These are phyloP conservation scores for Apium graveolens DNA, from an alignment of 129 eudicot species.

Conservation along the genomic window DNA sequence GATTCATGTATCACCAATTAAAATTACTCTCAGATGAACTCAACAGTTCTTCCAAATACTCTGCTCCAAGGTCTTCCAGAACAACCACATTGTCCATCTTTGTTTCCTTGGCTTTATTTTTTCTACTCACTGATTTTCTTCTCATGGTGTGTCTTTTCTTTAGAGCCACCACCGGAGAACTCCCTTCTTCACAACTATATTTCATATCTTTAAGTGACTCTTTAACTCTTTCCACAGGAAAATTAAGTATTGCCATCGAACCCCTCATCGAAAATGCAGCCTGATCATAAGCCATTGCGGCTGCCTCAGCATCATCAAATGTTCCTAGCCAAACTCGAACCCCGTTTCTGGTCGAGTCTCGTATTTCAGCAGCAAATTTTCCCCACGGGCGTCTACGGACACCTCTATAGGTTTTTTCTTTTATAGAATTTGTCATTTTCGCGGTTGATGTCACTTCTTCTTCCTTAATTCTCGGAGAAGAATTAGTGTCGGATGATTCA, in stretches of 20 bases:
- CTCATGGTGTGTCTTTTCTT: conserved; percentile 3
- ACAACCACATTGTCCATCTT: conserved; percentile 19
- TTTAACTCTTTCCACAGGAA: conserved; percentile 25
- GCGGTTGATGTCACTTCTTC: background rate
- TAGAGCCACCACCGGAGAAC: conserved; percentile 3
- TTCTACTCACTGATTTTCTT: conserved; percentile 4
- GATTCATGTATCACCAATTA: background rate
- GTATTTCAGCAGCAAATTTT: conserved; percentile 75
- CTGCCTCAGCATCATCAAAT: conserved; percentile 37
- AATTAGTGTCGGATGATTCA: background rate
- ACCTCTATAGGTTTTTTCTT: conserved; percentile 41
- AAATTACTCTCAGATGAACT: conserved; percentile 8
- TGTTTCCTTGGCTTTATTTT: background rate
- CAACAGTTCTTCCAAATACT: conserved; percentile 26
- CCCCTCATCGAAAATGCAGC: conserved; percentile 47
- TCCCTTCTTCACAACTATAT: background rate
- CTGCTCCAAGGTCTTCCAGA: conserved; percentile 46
- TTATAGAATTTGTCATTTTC: background rate
- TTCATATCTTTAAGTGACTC: conserved; percentile 10
- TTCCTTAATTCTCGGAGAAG: background rate
- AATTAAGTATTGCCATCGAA: conserved; percentile 34
- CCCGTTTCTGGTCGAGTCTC: conserved; percentile 41
- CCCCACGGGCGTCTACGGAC: conserved; percentile 95
- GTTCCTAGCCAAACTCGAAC: conserved; percentile 50
- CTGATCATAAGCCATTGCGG: conserved; percentile 47